These are phyloP conservation scores for Dipodascus geniculatus DNA, from an alignment of 805 yeast species.

Conservation along the genomic window DNA sequence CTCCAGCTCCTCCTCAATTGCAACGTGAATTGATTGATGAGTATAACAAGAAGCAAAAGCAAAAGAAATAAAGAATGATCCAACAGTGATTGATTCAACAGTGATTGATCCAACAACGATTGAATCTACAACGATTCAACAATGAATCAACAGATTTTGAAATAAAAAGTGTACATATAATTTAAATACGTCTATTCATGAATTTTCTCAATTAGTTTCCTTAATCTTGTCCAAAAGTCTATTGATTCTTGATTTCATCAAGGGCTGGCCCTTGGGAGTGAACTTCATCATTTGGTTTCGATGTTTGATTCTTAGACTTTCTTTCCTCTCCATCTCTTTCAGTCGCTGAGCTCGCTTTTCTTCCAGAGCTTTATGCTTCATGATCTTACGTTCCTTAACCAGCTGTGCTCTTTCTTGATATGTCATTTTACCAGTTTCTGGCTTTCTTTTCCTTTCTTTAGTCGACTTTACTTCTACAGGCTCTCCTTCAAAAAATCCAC, in stretches of 20 bases:
- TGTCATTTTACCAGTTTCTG: constrained; percentile 12
- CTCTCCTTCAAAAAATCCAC: constrained; percentile 12
- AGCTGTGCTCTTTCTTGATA: constrained; percentile 27
- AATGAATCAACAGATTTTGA: too few species aligned
- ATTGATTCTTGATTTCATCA: constrained; percentile 81
- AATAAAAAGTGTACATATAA: not conserved
- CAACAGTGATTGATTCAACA: not conserved
- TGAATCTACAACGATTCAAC: too few species aligned
- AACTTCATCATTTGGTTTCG: constrained; percentile 36
- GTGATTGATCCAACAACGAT: too few species aligned
- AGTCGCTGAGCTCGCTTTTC: constrained; percentile 29
- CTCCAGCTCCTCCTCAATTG: constrained; percentile 81
- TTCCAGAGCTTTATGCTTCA: constrained; percentile 21
- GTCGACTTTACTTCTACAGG: constrained; percentile 8
- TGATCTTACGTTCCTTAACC: constrained; percentile 24
- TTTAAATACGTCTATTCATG: not conserved
- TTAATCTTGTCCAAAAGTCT: constrained; percentile 68
- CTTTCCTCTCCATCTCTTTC: constrained; percentile 28
- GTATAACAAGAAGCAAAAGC: constrained; percentile 46
- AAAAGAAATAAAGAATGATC: constrained; percentile 28
- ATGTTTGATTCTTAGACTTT: constrained; percentile 32
- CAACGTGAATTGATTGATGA: constrained; percentile 86
- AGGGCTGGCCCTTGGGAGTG: constrained; percentile 75
- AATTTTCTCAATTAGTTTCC: constrained; percentile 6
- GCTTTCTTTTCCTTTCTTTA: not conserved